phyloP scores from a whole-genome alignment of 2,329 filamentous ascomycete genomes.

The Sporothrix phasma region DNA sequence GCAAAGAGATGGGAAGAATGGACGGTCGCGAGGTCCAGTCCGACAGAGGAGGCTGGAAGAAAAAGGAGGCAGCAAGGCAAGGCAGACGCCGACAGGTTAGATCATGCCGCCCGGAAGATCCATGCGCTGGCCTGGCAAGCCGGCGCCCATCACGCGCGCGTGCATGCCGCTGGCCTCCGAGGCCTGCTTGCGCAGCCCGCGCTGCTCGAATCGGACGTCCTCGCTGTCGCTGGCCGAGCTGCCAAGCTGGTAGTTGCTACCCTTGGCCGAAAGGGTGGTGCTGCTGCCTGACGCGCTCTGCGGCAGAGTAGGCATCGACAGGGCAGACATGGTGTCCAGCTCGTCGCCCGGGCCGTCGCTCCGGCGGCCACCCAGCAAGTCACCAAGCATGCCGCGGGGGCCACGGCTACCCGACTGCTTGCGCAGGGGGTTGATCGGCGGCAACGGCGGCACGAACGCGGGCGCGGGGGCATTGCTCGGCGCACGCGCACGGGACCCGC shows the following conservation, averaged over 20 bases:
- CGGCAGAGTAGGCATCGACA: conserved; percentile 26
- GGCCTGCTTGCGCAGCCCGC: conserved; percentile 34
- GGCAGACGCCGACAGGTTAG: conserved; percentile 13
- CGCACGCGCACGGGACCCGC: conserved; percentile 31
- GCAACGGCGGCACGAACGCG: conserved; percentile 34
- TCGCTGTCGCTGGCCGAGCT: conserved; percentile 32
- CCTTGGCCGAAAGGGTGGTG: conserved; percentile 13
- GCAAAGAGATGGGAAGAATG: neutral
- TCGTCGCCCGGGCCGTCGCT: conserved; percentile 24
- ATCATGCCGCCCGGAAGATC: conserved; percentile 30
- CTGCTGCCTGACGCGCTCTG: conserved; percentile 17
- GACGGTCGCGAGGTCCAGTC: too few relatives aligned
- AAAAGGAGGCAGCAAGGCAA: neutral
- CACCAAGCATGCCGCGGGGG: conserved; percentile 32
- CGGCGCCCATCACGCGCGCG: conserved; percentile 14
- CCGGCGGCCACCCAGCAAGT: conserved; percentile 24
- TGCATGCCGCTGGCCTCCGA: conserved; percentile 29
- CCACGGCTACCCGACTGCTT: conserved; percentile 29
- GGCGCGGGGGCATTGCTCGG: conserved; percentile 27
- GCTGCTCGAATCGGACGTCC: conserved; percentile 28
- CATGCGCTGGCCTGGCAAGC: conserved; percentile 20
- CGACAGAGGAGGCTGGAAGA: neutral
- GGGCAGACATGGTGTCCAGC: conserved; percentile 16
- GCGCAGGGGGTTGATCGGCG: conserved; percentile 49
- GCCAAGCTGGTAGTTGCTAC: conserved; percentile 19